Percentiles rank a stretch among this genome's conserved stretches.
Evolutionary conservation across 139 green algal genomes (phyloP).

Genomic region (Desmodesmus armatus): DNA sequence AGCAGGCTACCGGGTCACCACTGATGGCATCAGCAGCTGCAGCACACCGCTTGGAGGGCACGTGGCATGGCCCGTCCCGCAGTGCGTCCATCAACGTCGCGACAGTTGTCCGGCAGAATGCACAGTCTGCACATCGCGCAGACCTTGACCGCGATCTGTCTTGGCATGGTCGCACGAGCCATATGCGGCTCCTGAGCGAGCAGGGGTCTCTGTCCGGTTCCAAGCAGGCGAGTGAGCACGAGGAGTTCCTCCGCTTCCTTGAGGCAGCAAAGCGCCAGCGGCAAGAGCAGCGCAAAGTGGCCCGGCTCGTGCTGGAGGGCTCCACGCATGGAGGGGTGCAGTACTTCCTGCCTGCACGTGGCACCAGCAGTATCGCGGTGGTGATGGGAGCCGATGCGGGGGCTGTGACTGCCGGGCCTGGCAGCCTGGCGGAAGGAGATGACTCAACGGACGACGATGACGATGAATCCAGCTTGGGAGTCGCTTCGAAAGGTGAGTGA

Average conservation of each 20-base stretch:
- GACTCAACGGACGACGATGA: neutral
- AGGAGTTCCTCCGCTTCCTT: slow-evolving; percentile 51
- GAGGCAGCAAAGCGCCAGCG: slow-evolving; percentile 48
- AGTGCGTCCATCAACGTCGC: neutral
- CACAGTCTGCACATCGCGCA: neutral
- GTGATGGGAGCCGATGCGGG: neutral
- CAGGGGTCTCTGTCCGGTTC: neutral
- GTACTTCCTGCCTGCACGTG: neutral
- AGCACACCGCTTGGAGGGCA: slow-evolving; percentile 38
- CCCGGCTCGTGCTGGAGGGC: slow-evolving; percentile 59
- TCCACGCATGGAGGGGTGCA: slow-evolving; percentile 44
- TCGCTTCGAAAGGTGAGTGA: too few species aligned
- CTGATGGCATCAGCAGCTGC: neutral
- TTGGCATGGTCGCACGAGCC: neutral
- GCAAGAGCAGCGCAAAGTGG: slow-evolving; percentile 63
- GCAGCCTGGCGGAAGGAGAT: neutral
- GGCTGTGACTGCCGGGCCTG: neutral
- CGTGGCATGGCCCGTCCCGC: slow-evolving; percentile 33
- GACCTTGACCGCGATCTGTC: slow-evolving; percentile 9
- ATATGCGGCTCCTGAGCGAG: neutral
- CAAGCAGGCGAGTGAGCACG: neutral
- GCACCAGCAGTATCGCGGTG: neutral
- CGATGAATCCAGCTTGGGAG: too few species aligned
- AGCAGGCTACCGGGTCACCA: neutral
- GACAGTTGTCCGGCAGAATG: neutral